Conservation (phyloP, 1,284 basidiomycete genomes). For the Cutaneotrichosporon sp. region DNA sequence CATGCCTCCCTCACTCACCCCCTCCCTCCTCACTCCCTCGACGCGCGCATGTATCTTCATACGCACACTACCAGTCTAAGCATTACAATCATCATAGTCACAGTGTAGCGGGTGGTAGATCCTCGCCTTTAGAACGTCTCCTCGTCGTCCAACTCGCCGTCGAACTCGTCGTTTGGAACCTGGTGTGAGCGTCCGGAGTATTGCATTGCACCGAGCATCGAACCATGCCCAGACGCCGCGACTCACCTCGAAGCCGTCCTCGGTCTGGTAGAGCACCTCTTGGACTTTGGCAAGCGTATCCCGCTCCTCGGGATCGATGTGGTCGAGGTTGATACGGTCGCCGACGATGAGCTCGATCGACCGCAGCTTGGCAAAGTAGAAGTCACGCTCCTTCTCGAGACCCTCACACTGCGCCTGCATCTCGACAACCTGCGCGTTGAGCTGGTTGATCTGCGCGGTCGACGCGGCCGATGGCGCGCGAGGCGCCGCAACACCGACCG, state of each 20-base stretch:
- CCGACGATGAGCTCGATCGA: conserved; percentile 94
- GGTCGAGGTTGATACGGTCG: conserved; percentile 64
- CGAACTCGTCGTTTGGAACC: conserved; percentile 53
- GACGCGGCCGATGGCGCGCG: conserved; percentile 34
- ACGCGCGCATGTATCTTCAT: background rate
- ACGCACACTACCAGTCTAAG: conserved; percentile 1
- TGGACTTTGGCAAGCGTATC: conserved; percentile 78
- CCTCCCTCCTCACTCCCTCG: background rate
- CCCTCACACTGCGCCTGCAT: conserved; percentile 80
- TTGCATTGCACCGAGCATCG: background rate
- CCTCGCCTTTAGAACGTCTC: conserved; percentile 24
- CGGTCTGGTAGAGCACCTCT: conserved; percentile 90
- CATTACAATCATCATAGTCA: conserved; percentile 10
- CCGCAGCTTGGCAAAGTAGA: conserved; percentile 96
- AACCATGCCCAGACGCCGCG: background rate
- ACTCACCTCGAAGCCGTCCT: conserved; percentile 78
- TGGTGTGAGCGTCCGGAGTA: conserved; percentile 50
- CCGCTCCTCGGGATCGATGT: conserved; percentile 64
- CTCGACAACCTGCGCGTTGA: conserved; percentile 70
- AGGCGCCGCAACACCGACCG: conserved; percentile 16
- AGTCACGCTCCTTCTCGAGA: conserved; percentile 91
- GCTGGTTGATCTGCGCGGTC: conserved; percentile 25
- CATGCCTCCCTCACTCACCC: background rate
- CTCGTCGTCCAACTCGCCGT: conserved; percentile 23
- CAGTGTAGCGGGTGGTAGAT: background rate